Evolutionary conservation across 495 filamentous ascomycete genomes (phyloP).

Genomic region (Aspergillus asperescens): DNA sequence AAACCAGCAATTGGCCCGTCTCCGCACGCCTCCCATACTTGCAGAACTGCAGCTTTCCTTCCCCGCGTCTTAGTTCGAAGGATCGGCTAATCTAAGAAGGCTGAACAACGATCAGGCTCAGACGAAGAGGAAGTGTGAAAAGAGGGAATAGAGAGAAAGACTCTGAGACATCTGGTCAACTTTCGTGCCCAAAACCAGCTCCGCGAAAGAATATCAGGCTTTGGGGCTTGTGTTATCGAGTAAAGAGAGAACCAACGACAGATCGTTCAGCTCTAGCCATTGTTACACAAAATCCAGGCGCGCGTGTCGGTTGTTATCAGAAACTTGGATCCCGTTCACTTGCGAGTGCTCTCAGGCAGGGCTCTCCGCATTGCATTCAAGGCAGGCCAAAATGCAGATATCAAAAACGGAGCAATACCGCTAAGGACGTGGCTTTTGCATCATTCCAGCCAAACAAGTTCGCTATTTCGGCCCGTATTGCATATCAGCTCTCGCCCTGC

Average conservation of each 20-base stretch:
- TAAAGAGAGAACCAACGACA: slow-evolving; percentile 9
- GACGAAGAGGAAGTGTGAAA: not conserved
- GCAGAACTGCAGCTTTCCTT: slow-evolving; percentile 39
- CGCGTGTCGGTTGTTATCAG: slow-evolving; percentile 39
- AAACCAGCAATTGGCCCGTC: slow-evolving; percentile 31
- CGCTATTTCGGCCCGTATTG: slow-evolving; percentile 35
- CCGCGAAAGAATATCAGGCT: slow-evolving; percentile 10
- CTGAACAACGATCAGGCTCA: slow-evolving; percentile 21
- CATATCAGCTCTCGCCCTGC: slow-evolving; percentile 28
- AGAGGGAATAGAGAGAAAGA: slow-evolving; percentile 2
- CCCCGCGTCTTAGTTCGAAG: slow-evolving; percentile 36
- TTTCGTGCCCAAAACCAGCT: slow-evolving; percentile 14
- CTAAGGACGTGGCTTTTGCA: slow-evolving; percentile 46
- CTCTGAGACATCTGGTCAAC: slow-evolving; percentile 12
- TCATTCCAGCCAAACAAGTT: slow-evolving; percentile 34
- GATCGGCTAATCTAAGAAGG: slow-evolving; percentile 36
- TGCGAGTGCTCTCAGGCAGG: slow-evolving; percentile 44
- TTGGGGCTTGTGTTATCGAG: slow-evolving; percentile 16
- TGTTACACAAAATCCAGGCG: slow-evolving; percentile 34
- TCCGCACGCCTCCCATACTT: slow-evolving; percentile 27
- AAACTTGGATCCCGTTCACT: slow-evolving; percentile 23
- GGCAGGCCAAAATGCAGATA: slow-evolving; percentile 49
- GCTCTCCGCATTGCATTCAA: slow-evolving; percentile 44
- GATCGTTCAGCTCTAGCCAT: slow-evolving; percentile 17
- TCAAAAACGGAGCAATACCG: slow-evolving; percentile 41